phyloP scores from a whole-genome alignment of 2,329 filamentous ascomycete species.

The Aureobasidium namibiae region DNA sequence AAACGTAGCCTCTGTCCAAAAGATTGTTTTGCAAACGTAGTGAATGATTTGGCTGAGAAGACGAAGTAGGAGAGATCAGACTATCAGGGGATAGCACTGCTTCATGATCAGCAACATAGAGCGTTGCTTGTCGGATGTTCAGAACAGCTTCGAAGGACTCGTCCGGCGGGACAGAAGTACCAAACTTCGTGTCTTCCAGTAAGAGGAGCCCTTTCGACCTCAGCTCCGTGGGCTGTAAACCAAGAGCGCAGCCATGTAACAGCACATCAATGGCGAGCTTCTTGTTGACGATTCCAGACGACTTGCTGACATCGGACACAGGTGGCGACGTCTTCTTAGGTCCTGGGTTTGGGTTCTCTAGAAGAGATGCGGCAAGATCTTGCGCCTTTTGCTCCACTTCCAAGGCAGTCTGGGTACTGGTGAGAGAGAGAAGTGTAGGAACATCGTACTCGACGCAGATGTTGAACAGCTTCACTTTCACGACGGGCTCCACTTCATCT shows the following conservation, averaged over 20 bases:
- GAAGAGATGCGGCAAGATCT: conserved; percentile 70
- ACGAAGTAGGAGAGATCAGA: neutral
- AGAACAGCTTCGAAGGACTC: conserved; percentile 56
- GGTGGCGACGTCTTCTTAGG: neutral
- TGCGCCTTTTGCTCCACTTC: conserved; percentile 57
- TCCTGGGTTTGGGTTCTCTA: conserved; percentile 20
- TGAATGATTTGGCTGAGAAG: conserved; percentile 15
- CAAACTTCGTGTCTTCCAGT: conserved; percentile 67
- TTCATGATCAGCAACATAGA: conserved; percentile 73
- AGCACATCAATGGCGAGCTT: conserved; percentile 60
- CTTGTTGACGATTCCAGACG: conserved; percentile 21
- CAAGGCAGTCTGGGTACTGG: conserved; percentile 59
- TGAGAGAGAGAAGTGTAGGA: conserved; percentile 68
- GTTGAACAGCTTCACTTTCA: conserved; percentile 83
- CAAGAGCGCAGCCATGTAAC: conserved; percentile 72
- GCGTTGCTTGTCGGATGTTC: conserved; percentile 68
- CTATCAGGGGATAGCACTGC: neutral
- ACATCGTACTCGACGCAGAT: conserved; percentile 83
- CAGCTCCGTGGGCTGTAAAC: conserved; percentile 70
- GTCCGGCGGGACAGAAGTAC: conserved; percentile 58
- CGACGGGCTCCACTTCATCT: conserved; percentile 84
- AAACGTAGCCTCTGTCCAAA: conserved; percentile 65
- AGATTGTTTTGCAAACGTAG: conserved; percentile 36
- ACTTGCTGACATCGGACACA: neutral
- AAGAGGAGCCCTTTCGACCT: conserved; percentile 70